Conservation (phyloP, 352 stramenopile genomes). For the Phytophthora niederhauseri region DNA sequence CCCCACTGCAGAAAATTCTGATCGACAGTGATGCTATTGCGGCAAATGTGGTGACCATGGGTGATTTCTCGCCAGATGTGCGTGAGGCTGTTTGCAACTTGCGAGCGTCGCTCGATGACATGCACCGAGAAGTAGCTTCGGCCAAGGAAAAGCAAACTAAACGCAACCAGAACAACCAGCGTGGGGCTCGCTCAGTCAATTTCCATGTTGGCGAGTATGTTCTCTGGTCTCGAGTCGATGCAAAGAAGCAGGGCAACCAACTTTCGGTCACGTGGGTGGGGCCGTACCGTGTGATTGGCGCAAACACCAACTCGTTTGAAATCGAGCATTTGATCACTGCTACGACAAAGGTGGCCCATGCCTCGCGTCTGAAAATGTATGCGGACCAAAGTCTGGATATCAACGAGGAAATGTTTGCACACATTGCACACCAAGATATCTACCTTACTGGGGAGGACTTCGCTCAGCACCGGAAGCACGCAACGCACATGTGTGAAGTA, state of each 20-base stretch:
- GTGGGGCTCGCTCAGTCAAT: conserved; percentile 7
- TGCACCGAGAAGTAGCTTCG: conserved; percentile 5
- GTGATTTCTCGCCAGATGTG: not conserved
- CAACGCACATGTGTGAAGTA: conserved; percentile 1
- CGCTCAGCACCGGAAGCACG: conserved; percentile 6
- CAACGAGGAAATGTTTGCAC: conserved; percentile 14
- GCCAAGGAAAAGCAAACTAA: conserved; percentile 22
- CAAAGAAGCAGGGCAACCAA: conserved; percentile 12
- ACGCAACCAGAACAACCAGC: conserved; percentile 17
- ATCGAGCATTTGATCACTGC: conserved; percentile 14
- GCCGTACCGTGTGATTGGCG: conserved; percentile 10
- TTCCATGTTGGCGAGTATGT: conserved; percentile 19
- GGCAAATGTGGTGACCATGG: not conserved
- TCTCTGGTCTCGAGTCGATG: conserved; percentile 18
- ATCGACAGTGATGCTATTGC: conserved; percentile 2
- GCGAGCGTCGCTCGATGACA: conserved; percentile 4
- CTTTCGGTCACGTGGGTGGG: conserved; percentile 15
- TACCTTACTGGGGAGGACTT: conserved; percentile 15
- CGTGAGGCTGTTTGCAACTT: not conserved
- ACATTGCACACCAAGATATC: conserved; percentile 14
- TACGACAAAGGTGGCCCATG: not conserved
- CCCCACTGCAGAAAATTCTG: conserved; percentile 16
- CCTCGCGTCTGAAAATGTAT: conserved; percentile 16
- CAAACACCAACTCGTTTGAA: conserved; percentile 19
- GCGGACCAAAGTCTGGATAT: conserved; percentile 6